Percentiles rank a stretch among this genome's conserved stretches.
phyloP scores from a whole-genome alignment of 2,329 filamentous ascomycete species.

The Botrytis galanthina region DNA sequence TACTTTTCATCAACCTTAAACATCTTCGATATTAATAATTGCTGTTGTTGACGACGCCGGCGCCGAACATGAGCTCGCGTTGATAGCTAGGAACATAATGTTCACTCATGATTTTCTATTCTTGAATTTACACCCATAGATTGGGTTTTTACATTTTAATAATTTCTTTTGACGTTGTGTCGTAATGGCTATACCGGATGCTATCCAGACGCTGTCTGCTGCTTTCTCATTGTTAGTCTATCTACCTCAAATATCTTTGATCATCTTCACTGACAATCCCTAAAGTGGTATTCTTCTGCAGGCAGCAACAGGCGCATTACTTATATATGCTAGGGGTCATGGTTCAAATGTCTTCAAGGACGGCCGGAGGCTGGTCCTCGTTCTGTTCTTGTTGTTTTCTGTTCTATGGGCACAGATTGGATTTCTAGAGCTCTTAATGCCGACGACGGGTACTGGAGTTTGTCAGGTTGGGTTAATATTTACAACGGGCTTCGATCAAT shows the following conservation, averaged over 20 bases:
- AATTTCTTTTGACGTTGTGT: constrained; percentile 27
- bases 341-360: constrained; percentile 37
- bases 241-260: not conserved
- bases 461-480: constrained; percentile 37
- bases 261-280: constrained; percentile 24
- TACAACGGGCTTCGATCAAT: constrained; percentile 37
- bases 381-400: constrained; percentile 38
- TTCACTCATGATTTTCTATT: constrained; percentile 30
- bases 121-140: constrained; percentile 36
- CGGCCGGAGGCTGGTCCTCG: constrained; percentile 42
- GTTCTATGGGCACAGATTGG: constrained; percentile 38
- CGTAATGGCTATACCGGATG: constrained; percentile 36
- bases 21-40: constrained; percentile 24
- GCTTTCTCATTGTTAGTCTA: constrained; percentile 39
- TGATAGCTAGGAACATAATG: constrained; percentile 31
- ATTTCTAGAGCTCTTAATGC: constrained; percentile 37
- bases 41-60: constrained; percentile 29
- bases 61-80: constrained; percentile 29
- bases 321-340: constrained; percentile 37
- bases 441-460: constrained; percentile 23
- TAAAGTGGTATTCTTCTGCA: constrained; percentile 39
- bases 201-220: constrained; percentile 37
- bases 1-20: constrained; percentile 11
- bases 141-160: constrained; percentile 33
- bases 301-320: constrained; percentile 35